Conservation (phyloP, 257 asterid genomes). For the Petrea volubilis region DNA sequence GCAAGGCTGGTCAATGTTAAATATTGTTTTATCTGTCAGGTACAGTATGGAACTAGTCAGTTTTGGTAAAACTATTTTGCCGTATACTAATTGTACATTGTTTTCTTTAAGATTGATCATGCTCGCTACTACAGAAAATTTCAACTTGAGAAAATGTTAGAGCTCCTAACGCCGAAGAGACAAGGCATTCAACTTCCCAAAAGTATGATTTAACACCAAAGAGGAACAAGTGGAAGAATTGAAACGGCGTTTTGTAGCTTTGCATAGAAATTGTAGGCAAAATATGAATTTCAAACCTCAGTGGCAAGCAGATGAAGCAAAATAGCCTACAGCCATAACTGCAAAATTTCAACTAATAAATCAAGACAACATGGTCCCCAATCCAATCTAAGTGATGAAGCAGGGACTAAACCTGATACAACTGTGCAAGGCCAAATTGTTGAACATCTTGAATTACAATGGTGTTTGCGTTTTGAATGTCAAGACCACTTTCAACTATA, state of each 20-base stretch:
- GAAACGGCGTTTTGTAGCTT: no score
- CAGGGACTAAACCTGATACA: conserved; percentile 78
- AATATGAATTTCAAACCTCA: no score
- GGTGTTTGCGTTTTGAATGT: conserved; percentile 95
- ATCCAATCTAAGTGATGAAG: conserved; percentile 16
- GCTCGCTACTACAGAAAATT: background rate
- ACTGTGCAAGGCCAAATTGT: conserved; percentile 95
- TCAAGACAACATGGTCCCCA: background rate
- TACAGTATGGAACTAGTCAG: conserved; percentile 8
- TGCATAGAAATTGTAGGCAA: background rate
- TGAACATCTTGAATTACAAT: conserved; percentile 94
- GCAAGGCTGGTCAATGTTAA: background rate
- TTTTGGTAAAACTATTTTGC: background rate
- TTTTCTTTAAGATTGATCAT: conserved; percentile 2
- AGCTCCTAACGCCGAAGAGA: background rate
- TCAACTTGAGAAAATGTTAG: background rate
- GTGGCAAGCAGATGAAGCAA: conserved; percentile 10
- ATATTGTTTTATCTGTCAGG: conserved; percentile 1
- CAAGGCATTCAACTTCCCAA: background rate
- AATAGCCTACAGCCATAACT: background rate
- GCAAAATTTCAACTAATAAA: background rate
- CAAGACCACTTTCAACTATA: conserved; percentile 98
- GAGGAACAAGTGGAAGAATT: no score
- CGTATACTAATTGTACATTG: background rate
- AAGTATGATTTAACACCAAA: background rate